Base-by-base conservation (phyloP, 176 grass and related monocot genomes). In the Cocos nucifera region DNA sequence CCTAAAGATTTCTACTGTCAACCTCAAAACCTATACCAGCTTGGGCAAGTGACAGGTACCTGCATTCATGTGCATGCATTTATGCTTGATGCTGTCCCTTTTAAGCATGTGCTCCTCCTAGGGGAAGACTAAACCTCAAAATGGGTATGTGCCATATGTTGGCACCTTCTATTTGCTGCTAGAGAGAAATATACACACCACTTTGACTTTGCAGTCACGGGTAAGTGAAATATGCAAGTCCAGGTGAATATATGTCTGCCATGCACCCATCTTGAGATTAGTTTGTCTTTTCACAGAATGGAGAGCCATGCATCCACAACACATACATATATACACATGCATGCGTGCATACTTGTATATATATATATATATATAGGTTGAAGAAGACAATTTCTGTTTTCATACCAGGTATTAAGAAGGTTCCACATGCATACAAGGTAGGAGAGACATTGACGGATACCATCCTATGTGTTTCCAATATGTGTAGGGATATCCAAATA, bases 31-130 rank as follows among this genome's bases (percentile, higher is more conserved):
- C 2, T 55, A 22, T 97, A 80, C 75, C 60, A 78, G 62, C 67
- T 97, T 59, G 92, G 87, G 15, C 49, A 73, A 69, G 81, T 97
- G 49, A 85, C 73, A 66, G 84, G 92, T 97, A 85, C 53, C 19
- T 73, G 72, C 48, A 75, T 50, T 19, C 62, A 18, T 26, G 73
- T 26, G 21, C 65, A 60, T 59, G 66, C 10, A 19, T 9, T 66
- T 57, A 57, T 53, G 17, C 15, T 65, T 48, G 29, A 20, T 77
- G 56, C 5, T 74, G 70, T 23, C 18, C 64, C 53, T 53, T 51
- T 61, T 20, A 51, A 57, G 27, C 3, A 8, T 18, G 3, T 53
- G 58, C 49, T 72, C 29, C 52, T 57, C 53, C 50, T 23, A 9
- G 15, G 59, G 39, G 63, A 44, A 12, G 35, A 2, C 9, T 44